Conservation (phyloP, 2,329 filamentous ascomycete species). For the Dothistroma septosporum region DNA sequence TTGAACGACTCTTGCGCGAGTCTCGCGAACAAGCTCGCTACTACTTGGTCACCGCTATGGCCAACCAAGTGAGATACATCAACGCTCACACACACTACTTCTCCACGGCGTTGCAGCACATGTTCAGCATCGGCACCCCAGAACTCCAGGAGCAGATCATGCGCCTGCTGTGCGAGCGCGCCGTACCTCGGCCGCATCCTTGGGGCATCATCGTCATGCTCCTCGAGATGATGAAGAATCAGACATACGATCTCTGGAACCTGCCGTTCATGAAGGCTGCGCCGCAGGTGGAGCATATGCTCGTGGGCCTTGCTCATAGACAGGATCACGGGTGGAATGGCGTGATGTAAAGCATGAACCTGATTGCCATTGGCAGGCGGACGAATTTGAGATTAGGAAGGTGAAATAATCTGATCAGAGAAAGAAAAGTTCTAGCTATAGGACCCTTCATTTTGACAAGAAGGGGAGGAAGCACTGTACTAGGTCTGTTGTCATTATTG, state of each 20-base stretch:
- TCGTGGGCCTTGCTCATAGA: conserved; percentile 29
- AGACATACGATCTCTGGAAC: conserved; percentile 86
- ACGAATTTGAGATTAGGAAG: neutral
- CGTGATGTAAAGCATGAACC: conserved; percentile 12
- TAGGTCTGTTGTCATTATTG: conserved; percentile 10
- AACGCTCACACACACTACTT: conserved; percentile 92
- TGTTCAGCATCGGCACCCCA: conserved; percentile 64
- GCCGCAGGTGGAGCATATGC: conserved; percentile 63
- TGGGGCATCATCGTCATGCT: conserved; percentile 91
- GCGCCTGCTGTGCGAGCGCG: conserved; percentile 79
- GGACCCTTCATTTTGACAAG: conserved; percentile 24
- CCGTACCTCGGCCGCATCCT: conserved; percentile 87
- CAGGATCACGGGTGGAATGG: conserved; percentile 20
- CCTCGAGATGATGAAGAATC: conserved; percentile 85
- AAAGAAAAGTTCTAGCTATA: conserved; percentile 6
- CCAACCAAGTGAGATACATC: conserved; percentile 87
- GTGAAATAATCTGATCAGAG: neutral
- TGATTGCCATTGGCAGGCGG: neutral
- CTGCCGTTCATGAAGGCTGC: conserved; percentile 85
- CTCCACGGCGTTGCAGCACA: conserved; percentile 74
- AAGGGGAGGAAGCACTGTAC: conserved; percentile 13
- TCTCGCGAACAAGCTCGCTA: conserved; percentile 75
- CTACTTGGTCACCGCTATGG: conserved; percentile 75
- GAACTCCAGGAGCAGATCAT: conserved; percentile 90
- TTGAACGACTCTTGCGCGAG: conserved; percentile 73